Conservation (phyloP, 208 protist genomes). For the Leishmania amazonensis region DNA sequence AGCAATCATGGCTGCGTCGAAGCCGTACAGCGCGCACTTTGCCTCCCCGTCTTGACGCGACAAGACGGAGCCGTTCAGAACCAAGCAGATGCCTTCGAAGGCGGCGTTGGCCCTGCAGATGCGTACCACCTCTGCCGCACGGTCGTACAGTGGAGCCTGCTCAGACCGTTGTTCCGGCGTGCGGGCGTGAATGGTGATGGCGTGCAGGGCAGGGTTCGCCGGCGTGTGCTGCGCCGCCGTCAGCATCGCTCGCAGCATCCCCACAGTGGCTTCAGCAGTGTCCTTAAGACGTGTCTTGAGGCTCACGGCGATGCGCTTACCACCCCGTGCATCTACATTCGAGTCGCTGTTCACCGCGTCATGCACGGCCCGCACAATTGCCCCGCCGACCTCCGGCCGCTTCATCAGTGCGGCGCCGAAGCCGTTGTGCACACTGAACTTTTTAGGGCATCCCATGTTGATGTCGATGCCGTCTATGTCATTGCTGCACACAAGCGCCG, state of each 20-base stretch:
- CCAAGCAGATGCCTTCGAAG: slow-evolving; percentile 57
- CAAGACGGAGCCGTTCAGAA: slow-evolving; percentile 67
- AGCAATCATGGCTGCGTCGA: slow-evolving; percentile 94
- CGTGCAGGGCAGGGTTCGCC: slow-evolving; percentile 49
- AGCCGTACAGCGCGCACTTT: slow-evolving; percentile 62
- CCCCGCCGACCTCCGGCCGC: slow-evolving; percentile 48
- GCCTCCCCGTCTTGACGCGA: slow-evolving; percentile 47
- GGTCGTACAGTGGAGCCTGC: slow-evolving; percentile 56
- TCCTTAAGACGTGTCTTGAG: slow-evolving; percentile 79
- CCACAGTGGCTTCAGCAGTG: slow-evolving; percentile 52
- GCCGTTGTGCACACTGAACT: slow-evolving; percentile 95
- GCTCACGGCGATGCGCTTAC: slow-evolving; percentile 58
- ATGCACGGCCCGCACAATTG: slow-evolving; percentile 71
- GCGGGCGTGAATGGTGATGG: slow-evolving; percentile 88
- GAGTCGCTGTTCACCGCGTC: slow-evolving; percentile 38
- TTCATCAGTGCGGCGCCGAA: slow-evolving; percentile 97
- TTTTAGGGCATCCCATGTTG: slow-evolving; percentile 99
- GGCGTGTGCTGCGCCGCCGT: slow-evolving; percentile 46
- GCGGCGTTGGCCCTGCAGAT: slow-evolving; percentile 31
- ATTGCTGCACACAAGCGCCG: slow-evolving; percentile 79
- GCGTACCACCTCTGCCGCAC: slow-evolving; percentile 50
- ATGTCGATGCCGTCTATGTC: slow-evolving; percentile 97
- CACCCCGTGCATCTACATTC: slow-evolving; percentile 18
- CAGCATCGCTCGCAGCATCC: slow-evolving; percentile 71
- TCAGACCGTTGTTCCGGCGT: slow-evolving; percentile 62